A percentile compares a stretch with the other conserved stretches of the same genome.
Evolutionary conservation across 2,329 filamentous ascomycete species (phyloP).

Genomic region (Coniochaeta sp.): DNA sequence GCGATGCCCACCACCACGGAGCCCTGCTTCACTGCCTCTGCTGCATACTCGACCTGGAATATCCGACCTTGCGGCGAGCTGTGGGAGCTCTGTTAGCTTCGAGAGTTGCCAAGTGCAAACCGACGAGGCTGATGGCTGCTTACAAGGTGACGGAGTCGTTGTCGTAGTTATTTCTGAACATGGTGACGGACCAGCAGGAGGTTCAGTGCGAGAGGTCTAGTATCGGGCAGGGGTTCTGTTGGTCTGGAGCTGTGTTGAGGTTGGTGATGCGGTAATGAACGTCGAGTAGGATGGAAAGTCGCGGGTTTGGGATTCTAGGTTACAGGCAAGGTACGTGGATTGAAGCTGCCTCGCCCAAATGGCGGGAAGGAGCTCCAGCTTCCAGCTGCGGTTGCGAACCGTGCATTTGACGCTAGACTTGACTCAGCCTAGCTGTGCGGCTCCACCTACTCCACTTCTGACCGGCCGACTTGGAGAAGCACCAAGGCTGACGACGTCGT

Average conservation of each 20-base stretch:
- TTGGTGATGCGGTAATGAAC: background rate
- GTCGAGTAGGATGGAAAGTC: slow-evolving; percentile 1
- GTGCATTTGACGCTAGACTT: background rate
- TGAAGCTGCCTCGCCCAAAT: slow-evolving; percentile 1
- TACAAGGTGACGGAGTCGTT: slow-evolving; percentile 99
- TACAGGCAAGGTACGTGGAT: slow-evolving; percentile 1
- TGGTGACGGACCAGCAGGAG: slow-evolving; percentile 38
- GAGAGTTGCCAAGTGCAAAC: slow-evolving; percentile 17
- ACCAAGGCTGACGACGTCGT: slow-evolving; percentile 7
- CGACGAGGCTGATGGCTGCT: slow-evolving; percentile 25
- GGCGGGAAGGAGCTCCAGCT: background rate
- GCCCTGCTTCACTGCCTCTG: slow-evolving; percentile 97
- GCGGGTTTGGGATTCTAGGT: slow-evolving; percentile 2
- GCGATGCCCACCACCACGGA: slow-evolving; percentile 95
- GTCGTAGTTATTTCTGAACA: slow-evolving; percentile 99
- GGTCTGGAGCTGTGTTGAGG: no score
- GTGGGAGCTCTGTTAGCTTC: slow-evolving; percentile 17
- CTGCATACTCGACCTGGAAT: slow-evolving; percentile 99
- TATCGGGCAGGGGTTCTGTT: background rate
- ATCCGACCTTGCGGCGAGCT: slow-evolving; percentile 98
- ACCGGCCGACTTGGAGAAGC: background rate
- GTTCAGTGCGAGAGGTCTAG: background rate
- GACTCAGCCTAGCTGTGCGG: background rate
- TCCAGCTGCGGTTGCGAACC: background rate
- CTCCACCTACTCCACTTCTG: background rate